These are phyloP conservation scores for Schizochytrium sp. DNA, from an alignment of 108 stramenopile genomes.

Conservation along the genomic window DNA sequence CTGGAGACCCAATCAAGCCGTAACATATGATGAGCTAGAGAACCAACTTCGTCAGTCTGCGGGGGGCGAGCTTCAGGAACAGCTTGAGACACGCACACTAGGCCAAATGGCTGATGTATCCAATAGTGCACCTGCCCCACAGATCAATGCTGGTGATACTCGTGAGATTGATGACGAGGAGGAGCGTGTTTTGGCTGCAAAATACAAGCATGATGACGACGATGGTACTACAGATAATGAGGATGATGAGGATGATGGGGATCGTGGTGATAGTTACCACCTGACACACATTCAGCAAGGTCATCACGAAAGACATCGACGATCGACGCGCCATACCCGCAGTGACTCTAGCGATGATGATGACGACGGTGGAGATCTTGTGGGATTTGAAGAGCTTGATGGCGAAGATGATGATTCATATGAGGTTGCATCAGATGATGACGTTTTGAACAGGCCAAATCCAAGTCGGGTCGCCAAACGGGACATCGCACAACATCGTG, in stretches of 20 bases:
- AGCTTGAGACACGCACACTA: constrained; percentile 18
- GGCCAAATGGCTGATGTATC: neutral
- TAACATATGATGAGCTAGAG: constrained; percentile 10
- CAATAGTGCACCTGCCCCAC: neutral
- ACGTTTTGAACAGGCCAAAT: constrained; percentile 8
- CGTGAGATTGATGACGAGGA: neutral
- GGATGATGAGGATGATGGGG: neutral
- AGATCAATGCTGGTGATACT: neutral
- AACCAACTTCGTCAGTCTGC: neutral
- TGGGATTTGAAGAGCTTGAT: neutral
- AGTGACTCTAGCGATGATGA: neutral
- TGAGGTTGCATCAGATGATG: neutral
- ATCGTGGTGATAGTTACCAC: neutral
- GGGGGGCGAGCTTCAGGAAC: neutral
- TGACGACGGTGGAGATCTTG: neutral
- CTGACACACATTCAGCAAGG: neutral
- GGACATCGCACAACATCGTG: constrained; percentile 2
- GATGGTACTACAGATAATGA: neutral
- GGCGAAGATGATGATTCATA: neutral
- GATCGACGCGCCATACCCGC: neutral
- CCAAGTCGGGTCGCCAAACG: constrained; percentile 33
- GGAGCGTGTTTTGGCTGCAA: neutral
- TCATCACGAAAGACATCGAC: neutral
- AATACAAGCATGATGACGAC: neutral
- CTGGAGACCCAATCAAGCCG: constrained; percentile 19